Conservation (phyloP, 371 early-diverging fungal genomes). For the Mortierella sp. region DNA sequence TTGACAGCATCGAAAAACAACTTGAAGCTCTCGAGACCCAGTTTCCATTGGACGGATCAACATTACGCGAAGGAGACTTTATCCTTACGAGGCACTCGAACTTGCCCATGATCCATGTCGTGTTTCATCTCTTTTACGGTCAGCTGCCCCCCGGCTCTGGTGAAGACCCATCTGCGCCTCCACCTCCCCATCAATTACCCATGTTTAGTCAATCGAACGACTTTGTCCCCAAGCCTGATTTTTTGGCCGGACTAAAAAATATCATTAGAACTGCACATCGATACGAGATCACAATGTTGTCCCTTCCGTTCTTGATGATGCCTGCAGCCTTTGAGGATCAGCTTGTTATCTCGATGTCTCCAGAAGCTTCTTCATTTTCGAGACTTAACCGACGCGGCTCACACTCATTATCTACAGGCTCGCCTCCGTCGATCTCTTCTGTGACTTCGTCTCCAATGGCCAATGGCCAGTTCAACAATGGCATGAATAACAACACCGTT, state of each 20-base stretch:
- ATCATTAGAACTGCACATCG: conserved; percentile 75
- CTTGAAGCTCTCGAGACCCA: conserved; percentile 67
- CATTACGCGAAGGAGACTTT: conserved; percentile 68
- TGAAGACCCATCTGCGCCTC: not conserved
- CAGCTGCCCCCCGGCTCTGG: not conserved
- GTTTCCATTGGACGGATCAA: conserved; percentile 60
- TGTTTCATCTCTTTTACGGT: conserved; percentile 73
- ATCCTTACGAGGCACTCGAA: conserved; percentile 86
- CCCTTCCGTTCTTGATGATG: conserved; percentile 75
- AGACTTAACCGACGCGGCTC: conserved; percentile 25
- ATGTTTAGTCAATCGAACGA: conserved; percentile 25
- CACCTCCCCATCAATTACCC: conserved; percentile 11
- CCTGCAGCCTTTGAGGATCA: conserved; percentile 65
- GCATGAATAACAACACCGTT: not conserved
- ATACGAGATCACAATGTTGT: conserved; percentile 75
- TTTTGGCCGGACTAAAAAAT: conserved; percentile 73
- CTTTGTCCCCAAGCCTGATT: conserved; percentile 33
- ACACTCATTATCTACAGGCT: conserved; percentile 12
- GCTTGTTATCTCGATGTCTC: conserved; percentile 9
- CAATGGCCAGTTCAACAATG: conserved; percentile 1
- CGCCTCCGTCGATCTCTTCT: conserved; percentile 27
- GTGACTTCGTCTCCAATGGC: conserved; percentile 17
- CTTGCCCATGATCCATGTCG: conserved; percentile 77
- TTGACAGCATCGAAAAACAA: conserved; percentile 77
- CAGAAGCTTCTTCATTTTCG: conserved; percentile 2